Base-by-base conservation (phyloP, 2,329 filamentous ascomycete species). In the Cytospora paraplurivora region DNA sequence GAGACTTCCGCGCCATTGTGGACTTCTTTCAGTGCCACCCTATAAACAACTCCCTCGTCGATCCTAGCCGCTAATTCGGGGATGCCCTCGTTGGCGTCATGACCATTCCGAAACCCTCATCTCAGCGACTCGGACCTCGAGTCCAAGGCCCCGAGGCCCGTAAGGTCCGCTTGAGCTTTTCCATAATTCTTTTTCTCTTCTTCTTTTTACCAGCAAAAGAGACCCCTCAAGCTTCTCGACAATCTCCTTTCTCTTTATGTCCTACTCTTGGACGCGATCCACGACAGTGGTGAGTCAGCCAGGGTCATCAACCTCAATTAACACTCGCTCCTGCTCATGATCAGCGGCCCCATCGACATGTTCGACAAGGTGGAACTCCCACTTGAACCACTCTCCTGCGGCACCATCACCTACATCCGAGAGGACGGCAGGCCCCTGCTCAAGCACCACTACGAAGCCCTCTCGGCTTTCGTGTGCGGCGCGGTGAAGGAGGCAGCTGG, bases 41-140 rank as follows among this genome's bases (percentile, higher is more conserved):
- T 33, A 44, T n/a, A 62, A 62, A 33, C 7, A 4, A 4, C 17
- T 34, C 32, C 15, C 51, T 61, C 10, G 7, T 61, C n/a, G 50
- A 61, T 19, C 58, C 19, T 7, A 47, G 11, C 19, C 58, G 58
- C 58, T 61, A 52, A 50, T 13, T 41, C 21, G 50, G 50, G 1
- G 10, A 41, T 32, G 84, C 93, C 58, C 81, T 92, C 54, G 92
- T 88, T 68, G 85, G 92, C 70, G 93, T 93, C 76, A 93, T 93
- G 72, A 41, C 21, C 1, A n/a, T 35, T 12, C 12, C 57, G 21
- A 13, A 13, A 41, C n/a, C 10, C 57, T 15, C 13, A 44, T 3
- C 17, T 44, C 17, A n/a, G 41, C 41, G 11, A 32, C n/a, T 6
- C 12, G 17, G 12, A 15, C 7, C 8, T 32, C 13, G 19, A 32